A percentile compares a stretch with the other conserved stretches of the same genome.
phyloP scores from a whole-genome alignment of 257 asterid species.

The Schizonepeta tenuifolia region DNA sequence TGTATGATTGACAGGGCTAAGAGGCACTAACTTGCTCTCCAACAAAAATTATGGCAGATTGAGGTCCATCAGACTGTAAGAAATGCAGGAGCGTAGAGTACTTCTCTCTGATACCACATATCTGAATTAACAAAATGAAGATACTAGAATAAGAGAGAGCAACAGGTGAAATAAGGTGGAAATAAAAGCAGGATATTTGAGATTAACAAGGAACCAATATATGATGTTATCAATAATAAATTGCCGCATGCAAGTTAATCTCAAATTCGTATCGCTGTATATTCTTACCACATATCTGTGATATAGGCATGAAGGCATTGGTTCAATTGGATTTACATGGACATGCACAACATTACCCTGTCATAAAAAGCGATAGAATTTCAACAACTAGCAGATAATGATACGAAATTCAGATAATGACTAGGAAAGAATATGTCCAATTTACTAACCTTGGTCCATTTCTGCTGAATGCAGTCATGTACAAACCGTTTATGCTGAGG shows the following conservation, averaged over 20 bases:
- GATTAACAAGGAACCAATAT: slow-evolving; percentile 23
- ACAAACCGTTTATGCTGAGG: slow-evolving; percentile 90
- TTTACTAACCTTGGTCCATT: slow-evolving; percentile 87
- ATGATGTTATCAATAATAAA: not conserved
- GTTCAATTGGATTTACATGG: slow-evolving; percentile 77
- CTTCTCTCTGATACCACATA: slow-evolving; percentile 71
- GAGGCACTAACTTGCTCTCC: slow-evolving; percentile 80
- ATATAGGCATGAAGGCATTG: slow-evolving; percentile 86
- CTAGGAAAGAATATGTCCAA: slow-evolving; percentile 13
- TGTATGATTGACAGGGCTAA: slow-evolving; percentile 25
- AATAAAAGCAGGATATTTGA: not conserved
- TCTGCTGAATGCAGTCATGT: slow-evolving; percentile 83
- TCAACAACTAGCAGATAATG: slow-evolving; percentile 30
- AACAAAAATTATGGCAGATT: slow-evolving; percentile 86
- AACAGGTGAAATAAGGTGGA: slow-evolving; percentile 13
- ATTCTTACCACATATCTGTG: slow-evolving; percentile 88
- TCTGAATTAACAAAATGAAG: slow-evolving; percentile 47
- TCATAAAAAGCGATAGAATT: slow-evolving; percentile 36
- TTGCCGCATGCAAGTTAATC: slow-evolving; percentile 11
- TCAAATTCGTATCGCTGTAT: slow-evolving; percentile 19
- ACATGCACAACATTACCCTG: slow-evolving; percentile 82
- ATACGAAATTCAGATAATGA: slow-evolving; percentile 14
- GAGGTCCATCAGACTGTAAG: slow-evolving; percentile 71
- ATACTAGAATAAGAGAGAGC: slow-evolving; percentile 21
- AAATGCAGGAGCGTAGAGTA: slow-evolving; percentile 62